Percentiles rank a stretch among this genome's conserved stretches.
Conservation (phyloP, 139 green algal genomes). For the Bryopsis sp. region DNA sequence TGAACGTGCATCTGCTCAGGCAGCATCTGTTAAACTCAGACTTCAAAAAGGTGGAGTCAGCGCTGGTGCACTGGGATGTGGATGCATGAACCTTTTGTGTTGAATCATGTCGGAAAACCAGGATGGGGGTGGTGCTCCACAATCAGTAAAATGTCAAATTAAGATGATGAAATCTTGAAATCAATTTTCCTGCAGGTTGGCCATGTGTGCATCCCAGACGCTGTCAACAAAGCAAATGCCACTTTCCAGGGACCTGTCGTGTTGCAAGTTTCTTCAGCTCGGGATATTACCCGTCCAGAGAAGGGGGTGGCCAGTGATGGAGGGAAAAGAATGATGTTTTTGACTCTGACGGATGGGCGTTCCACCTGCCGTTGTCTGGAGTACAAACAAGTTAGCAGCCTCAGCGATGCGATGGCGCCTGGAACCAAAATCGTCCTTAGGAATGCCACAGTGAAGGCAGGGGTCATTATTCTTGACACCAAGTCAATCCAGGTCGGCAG, state of each 20-base stretch:
- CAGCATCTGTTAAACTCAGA: too few species aligned
- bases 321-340: slow-evolving; percentile 3
- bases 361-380: background rate
- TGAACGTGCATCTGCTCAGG: too few species aligned
- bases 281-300: background rate
- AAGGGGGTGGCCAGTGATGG: background rate
- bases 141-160: background rate
- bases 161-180: background rate
- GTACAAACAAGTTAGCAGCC: background rate
- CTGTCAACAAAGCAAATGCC: background rate
- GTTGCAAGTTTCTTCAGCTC: background rate
- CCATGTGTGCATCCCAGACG: background rate
- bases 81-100: too few species aligned
- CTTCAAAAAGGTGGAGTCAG: too few species aligned
- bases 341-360: background rate
- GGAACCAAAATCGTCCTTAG: slow-evolving; percentile 1
- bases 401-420: background rate
- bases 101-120: too few species aligned
- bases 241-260: background rate
- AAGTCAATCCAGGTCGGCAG: background rate
- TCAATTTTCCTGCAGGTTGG: background rate
- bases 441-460: background rate
- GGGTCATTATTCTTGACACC: background rate
- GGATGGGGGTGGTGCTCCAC: too few species aligned
- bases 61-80: too few species aligned